Evolutionary conservation across 2,329 filamentous ascomycete genomes (phyloP), one percentile per base, ranked within the genome.

Genomic region (Penicillium glabrum): DNA sequence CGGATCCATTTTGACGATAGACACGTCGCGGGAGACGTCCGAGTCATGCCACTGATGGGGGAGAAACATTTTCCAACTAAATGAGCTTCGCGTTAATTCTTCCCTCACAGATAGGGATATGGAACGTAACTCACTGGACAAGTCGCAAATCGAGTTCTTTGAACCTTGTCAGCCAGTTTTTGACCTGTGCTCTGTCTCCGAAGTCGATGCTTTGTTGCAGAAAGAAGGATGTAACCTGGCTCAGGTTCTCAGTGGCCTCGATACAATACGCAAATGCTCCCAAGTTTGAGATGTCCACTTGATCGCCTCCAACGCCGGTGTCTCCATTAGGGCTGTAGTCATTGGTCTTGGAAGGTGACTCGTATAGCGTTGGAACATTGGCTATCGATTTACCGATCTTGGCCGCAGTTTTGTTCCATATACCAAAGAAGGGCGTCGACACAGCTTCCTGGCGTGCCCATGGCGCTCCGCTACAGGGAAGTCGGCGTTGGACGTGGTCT

Each of bases 11-110:
- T 58, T 63, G 51, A 56, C 62, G 6, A 57, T 46, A 5, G 55
- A 37, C 21, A 51, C 56, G 52, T 66, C 58, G 43, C 64, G 59
- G 45, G 65, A 66, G 52, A 73, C 69, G 46, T 73, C 69, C 1
- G 71, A 57, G 43, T 57, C 72, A 47, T 74, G 74, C 75, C 78
- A 78, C 57, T 75, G 71, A 27, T 70, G 71, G 2, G 76, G 76
- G 1, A 78, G 68, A 29, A 77, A 75, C 71, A 54, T 54, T 13
- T 54, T 54, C 52, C 52, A 54, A 16, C 52, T 54, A 8, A 39
- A 10, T 39, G 7, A 39, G 1, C 13, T 5, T 35, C 33, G 14
- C 14, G 14, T 35, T 35, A 16, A 16, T n/a, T 7, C 2, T n/a
- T 16, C 16, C 13, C 13, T 5, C 33, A 35, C 5, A 8, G 14